phyloP scores from a whole-genome alignment of 164 flowering plant species.

The Liquidambar formosana region DNA sequence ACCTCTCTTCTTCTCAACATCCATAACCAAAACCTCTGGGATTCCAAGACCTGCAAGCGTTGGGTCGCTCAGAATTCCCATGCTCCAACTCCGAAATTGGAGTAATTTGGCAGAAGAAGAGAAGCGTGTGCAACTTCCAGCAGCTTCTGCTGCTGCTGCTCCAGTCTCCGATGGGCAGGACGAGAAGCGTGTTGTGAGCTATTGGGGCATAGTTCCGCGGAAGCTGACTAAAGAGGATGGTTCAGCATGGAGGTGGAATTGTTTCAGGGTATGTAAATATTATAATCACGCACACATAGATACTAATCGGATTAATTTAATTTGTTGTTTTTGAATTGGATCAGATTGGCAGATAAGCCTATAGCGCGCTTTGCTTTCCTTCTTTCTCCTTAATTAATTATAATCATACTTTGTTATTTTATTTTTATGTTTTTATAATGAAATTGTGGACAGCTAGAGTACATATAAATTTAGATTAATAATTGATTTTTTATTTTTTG shows the following conservation, averaged over 20 bases:
- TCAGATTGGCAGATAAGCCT: no score
- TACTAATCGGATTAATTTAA: background rate
- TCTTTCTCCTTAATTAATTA: no score
- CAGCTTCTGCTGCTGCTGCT: no score
- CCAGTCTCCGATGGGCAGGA: conserved; percentile 8
- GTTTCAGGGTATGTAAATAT: conserved; percentile 33
- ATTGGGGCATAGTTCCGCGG: conserved; percentile 38
- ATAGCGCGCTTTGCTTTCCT: no score
- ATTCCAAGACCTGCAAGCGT: no score
- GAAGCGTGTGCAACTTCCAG: no score
- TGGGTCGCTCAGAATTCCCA: no score
- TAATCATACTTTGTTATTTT: background rate
- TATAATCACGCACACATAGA: background rate
- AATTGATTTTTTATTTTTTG: background rate
- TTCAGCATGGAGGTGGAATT: conserved; percentile 38
- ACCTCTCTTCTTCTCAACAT: background rate
- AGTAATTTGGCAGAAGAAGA: no score
- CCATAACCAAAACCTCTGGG: background rate
- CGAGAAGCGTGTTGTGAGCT: conserved; percentile 44
- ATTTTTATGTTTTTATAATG: background rate
- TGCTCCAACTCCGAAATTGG: no score
- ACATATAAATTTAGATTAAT: conserved; percentile 2
- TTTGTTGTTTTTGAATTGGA: no score
- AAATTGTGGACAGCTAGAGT: no score
- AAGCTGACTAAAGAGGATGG: conserved; percentile 36